Base-by-base conservation (phyloP, 2,329 filamentous ascomycete genomes). In the Pleochaeta shiraiana region DNA sequence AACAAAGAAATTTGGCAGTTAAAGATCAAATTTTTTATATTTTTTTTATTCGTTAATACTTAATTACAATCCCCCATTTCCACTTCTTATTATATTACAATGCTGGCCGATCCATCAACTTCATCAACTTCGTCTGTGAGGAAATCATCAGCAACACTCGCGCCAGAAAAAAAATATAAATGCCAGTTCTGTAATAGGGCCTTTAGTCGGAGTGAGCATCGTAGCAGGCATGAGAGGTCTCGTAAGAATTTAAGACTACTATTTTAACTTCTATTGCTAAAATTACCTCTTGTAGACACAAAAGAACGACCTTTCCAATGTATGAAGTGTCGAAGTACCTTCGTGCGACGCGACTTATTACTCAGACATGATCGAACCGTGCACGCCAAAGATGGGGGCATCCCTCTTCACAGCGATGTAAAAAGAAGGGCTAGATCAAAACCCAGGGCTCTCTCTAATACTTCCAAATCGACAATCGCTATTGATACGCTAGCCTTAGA, bases 281-380 rank as follows among this genome's bases (percentile, higher is more conserved):
- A 28, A 61, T 66, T 43, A 67, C 61, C 47, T 47, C 16, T 61
- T 65, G 67, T 76, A 97, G 92, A 97, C 76, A 98, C 93, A 68
- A 98, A 98, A 78, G 93, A 97, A 77, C 86, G 93, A 68, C 93
- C 93, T 43, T 98, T 98, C 82, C 97, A 97, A 76, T 98, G 93
- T 77, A 82, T 90, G 79, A 98, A 98, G 79, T 98, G 93, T 77
- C 83, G 91, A 73, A 96, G 91, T 80, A 98, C 93, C 67, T 98
- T 98, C 74, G 93, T 98, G 71, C 89, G 93, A 75, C 89, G 93
- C 76, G 93, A 98, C 77, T 82, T 98, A 68, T 85, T 98, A 64
- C 84, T 98, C 70, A 88, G 93, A 75, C 93, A 98, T 78, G 93
- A 98, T 76, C 88, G 93, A 72, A 98, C 93, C 69, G 93, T 98